Evolutionary conservation across 352 stramenopile genomes (phyloP).

Genomic region (Pythium aphanidermatum): DNA sequence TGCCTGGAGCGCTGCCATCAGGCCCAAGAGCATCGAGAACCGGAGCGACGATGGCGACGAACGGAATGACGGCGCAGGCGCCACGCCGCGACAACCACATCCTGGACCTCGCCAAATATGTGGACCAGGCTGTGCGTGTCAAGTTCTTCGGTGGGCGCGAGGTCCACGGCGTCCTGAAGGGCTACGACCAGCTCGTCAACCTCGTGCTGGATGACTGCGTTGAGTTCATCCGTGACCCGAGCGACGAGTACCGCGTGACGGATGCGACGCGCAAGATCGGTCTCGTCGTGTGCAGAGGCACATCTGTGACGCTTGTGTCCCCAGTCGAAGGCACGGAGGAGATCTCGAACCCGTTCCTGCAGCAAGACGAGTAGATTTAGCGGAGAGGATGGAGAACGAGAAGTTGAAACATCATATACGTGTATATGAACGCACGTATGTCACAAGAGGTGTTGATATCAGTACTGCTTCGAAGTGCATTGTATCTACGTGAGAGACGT

Average conservation of each 20-base stretch:
- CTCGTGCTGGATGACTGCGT: slow-evolving; percentile 95
- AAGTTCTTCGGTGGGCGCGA: slow-evolving; percentile 94
- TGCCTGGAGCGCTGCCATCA: too few relatives aligned
- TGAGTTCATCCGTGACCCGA: slow-evolving; percentile 92
- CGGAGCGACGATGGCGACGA: slow-evolving; percentile 61
- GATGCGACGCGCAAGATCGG: slow-evolving; percentile 91
- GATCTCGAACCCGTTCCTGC: slow-evolving; percentile 90
- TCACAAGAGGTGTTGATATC: too few relatives aligned
- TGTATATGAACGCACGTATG: too few relatives aligned
- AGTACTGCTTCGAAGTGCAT: too few relatives aligned
- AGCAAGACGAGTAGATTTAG: slow-evolving; percentile 84
- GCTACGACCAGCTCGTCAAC: slow-evolving; percentile 97
- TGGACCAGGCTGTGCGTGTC: slow-evolving; percentile 92
- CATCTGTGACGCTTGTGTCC: slow-evolving; percentile 89
- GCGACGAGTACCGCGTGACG: slow-evolving; percentile 86
- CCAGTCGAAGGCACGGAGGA: slow-evolving; percentile 89
- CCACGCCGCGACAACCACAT: slow-evolving; percentile 72
- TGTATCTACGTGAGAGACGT: too few relatives aligned
- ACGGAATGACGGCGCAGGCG: slow-evolving; percentile 30
- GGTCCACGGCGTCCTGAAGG: slow-evolving; percentile 90
- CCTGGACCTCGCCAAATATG: slow-evolving; percentile 93
- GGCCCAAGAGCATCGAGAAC: too few relatives aligned
- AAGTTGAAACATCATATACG: too few relatives aligned
- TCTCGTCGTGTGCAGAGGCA: slow-evolving; percentile 91
- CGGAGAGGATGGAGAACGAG: too few relatives aligned